Conservation (phyloP, 2,329 filamentous ascomycete species). For the Aspergillus cejpii region DNA sequence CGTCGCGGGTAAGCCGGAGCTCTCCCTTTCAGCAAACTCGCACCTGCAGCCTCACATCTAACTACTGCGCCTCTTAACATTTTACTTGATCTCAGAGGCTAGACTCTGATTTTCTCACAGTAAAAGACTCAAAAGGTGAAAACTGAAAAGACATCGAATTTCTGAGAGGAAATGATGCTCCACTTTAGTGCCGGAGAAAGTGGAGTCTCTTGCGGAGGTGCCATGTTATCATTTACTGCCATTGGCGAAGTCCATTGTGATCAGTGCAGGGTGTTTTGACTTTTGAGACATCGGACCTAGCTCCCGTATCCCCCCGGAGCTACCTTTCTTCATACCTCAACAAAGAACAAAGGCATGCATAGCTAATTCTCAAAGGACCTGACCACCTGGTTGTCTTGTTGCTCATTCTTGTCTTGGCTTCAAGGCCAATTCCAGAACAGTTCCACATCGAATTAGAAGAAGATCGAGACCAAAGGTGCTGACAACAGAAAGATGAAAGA, state of each 20-base stretch:
- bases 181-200: conserved; percentile 9
- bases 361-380: too few relatives aligned
- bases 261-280: conserved; percentile 25
- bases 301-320: conserved; percentile 13
- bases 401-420: too few relatives aligned
- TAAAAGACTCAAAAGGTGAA: too few relatives aligned
- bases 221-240: conserved; percentile 8
- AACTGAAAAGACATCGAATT: too few relatives aligned
- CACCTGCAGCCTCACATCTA: too few relatives aligned
- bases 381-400: neutral
- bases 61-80: too few relatives aligned
- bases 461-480: neutral
- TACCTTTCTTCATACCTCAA: neutral
- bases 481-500: conserved; percentile 3
- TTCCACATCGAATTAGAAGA: conserved; percentile 7
- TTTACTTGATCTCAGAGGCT: too few relatives aligned
- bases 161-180: conserved; percentile 1
- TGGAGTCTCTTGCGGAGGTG: conserved; percentile 12
- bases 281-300: conserved; percentile 15
- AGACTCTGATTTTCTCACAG: too few relatives aligned
- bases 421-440: conserved; percentile 2
- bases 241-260: conserved; percentile 18
- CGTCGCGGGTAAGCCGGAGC: too few relatives aligned
- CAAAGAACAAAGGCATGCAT: neutral
- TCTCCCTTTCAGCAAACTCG: too few relatives aligned